Evolutionary conservation across 495 filamentous ascomycete genomes (phyloP), one percentile per base, ranked within the genome.

Genomic region (Hypoxylon lenormandii): DNA sequence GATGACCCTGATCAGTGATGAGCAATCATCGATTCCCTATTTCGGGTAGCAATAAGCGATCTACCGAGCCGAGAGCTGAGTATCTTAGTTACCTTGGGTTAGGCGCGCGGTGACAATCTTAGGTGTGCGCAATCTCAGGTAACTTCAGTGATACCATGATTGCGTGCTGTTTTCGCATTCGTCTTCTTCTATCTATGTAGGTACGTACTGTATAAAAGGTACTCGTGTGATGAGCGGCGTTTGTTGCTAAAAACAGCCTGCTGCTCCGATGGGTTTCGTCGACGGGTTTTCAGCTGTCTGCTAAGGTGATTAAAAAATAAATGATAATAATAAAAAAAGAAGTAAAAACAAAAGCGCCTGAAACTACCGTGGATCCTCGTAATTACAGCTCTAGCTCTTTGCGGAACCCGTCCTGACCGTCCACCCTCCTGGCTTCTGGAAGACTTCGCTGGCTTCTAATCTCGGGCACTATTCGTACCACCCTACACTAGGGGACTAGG

Each of bases 361-460:
- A 60, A 61, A 61, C 56, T 61, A 23, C 43, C 49, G 58, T 18
- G 15, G 18, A 61, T 55, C 64, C 64, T 52, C 40, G 65, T 49
- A 61, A 33, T 12, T 33, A 33, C 10, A 33, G 30, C 30, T 8
- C 26, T 22, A 19, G 46, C 18, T 45, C 23, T 50, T 15, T 47
- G 37, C 13, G 7, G 37, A 52, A 19, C 21, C 36, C 50, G 51
- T 46, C 12, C 16, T 64, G 33, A 13, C 37, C 11, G 4, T 10
- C 30, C 5, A 10, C 5, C 5, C 30, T 33, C n/a, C 12, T 18
- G 42, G 60, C 60, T 70, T 70, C 67, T 70, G 50, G 67, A 65
- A 70, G 50, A 18, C 60, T 70, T 70, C 60, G 67, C 51, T 64
- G 60, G 60, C 50, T 11, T 70, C 49, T 60, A 64, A 70, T 70